Evolutionary conservation across 352 stramenopile species (phyloP).

Genomic region (Blastocystis sp.): DNA sequence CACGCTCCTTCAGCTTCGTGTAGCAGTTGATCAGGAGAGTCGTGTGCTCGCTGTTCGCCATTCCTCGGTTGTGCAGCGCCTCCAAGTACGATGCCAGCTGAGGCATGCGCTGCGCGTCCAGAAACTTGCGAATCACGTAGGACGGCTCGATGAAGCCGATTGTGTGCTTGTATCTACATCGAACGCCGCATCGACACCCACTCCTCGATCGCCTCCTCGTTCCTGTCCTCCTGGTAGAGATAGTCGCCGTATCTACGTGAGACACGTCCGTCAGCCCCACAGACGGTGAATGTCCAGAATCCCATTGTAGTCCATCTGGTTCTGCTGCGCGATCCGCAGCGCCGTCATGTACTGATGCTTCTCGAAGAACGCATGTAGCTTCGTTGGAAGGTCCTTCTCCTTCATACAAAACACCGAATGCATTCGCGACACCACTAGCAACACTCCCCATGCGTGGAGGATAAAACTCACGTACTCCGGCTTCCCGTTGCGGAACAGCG

Average conservation of each 20-base stretch:
- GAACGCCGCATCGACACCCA: conserved; percentile 63
- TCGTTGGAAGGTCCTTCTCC: conserved; percentile 86
- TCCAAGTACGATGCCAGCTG: conserved; percentile 91
- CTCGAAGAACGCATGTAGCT: conserved; percentile 85
- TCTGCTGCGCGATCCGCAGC: neutral
- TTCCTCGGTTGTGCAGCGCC: conserved; percentile 69
- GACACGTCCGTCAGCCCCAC: conserved; percentile 65
- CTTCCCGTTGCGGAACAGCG: conserved; percentile 48
- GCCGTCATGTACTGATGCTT: conserved; percentile 92
- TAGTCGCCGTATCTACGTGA: conserved; percentile 80
- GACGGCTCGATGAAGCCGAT: conserved; percentile 83
- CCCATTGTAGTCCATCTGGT: conserved; percentile 79
- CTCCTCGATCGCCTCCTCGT: conserved; percentile 83
- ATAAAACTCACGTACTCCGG: conserved; percentile 31
- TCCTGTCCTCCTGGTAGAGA: conserved; percentile 91
- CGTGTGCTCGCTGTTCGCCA: conserved; percentile 79
- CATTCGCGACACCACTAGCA: conserved; percentile 54
- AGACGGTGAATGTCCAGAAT: conserved; percentile 78
- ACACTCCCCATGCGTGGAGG: conserved; percentile 35
- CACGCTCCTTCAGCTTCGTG: conserved; percentile 75
- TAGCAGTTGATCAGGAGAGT: conserved; percentile 85
- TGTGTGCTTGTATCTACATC: conserved; percentile 49
- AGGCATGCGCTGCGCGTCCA: conserved; percentile 89
- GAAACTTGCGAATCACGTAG: conserved; percentile 91
- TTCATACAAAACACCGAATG: conserved; percentile 76